Base-by-base conservation (phyloP, 441 rosid genomes). In the Mallotus repandus region DNA sequence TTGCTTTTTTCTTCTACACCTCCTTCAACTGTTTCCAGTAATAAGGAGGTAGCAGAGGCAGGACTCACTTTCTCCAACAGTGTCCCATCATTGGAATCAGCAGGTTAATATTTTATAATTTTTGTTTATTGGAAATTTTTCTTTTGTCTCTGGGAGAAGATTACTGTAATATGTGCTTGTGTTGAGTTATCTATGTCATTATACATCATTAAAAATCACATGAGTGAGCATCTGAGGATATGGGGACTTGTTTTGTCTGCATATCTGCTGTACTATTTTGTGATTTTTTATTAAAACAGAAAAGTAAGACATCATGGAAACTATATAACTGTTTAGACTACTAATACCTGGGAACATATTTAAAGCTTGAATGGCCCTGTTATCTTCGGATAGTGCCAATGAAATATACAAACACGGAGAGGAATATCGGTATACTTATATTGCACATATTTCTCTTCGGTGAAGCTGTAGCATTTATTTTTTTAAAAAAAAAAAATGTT, bases 51-150 rank as follows among this genome's bases (percentile, higher is more conserved):
- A 21, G 75, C 59, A 43, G 77, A 70, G 66, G 68, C 32, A 56
- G 69, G 41, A 55, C 29, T 69, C 9, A 32, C 69, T 62, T 66
- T 74, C 55, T 82, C 78, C 71, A 74, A 79, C 71, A 74, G 69
- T 84, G 78, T 67, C 43, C 62, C 70, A 55, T 63, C 81, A 18
- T 9, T 68, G 68, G 79, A 76, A 65, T 79, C 78, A 70, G 25
- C 61, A 63, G 90, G 90, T 91, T 79, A 57, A 84, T 84, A 74
- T 71, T 77, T 70, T 59, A n/a, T 52, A 68, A 60, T 13, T 50
- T 41, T 72, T 66, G 15, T 79, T 2, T 68, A 64, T 66, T 19
- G 59, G 52, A 15, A 35, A 14, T 21, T 49, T 53, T n/a, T 48
- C 15, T 54, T 16, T 21, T 16, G 1, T 56, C 35, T 52, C 61